Conservation (phyloP, 208 protist genomes). For the Trypanosoma vivax region DNA sequence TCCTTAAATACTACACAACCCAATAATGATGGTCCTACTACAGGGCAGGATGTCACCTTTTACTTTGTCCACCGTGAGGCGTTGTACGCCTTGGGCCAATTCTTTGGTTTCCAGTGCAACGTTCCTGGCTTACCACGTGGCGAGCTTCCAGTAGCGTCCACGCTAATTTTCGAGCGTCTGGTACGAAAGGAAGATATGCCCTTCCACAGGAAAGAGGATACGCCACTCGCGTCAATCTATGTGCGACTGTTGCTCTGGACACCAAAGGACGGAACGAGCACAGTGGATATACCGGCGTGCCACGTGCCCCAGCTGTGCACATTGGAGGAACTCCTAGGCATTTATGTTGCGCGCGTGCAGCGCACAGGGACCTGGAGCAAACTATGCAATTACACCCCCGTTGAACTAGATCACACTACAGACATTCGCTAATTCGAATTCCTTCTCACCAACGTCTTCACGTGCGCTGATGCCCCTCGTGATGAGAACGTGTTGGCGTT, state of each 20-base stretch:
- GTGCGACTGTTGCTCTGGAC: slow-evolving; percentile 59
- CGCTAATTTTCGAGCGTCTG: slow-evolving; percentile 73
- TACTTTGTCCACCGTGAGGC: slow-evolving; percentile 83
- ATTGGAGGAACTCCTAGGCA: slow-evolving; percentile 47
- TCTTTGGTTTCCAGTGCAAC: slow-evolving; percentile 72
- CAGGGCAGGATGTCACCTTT: slow-evolving; percentile 57
- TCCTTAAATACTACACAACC: slow-evolving; percentile 24
- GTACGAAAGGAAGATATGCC: slow-evolving; percentile 27
- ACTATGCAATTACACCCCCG: slow-evolving; percentile 58
- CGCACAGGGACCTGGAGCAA: slow-evolving; percentile 71
- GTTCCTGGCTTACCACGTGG: slow-evolving; percentile 52
- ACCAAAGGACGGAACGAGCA: slow-evolving; percentile 53
- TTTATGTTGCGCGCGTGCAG: slow-evolving; percentile 44
- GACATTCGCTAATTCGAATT: slow-evolving; percentile 55
- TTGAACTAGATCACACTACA: slow-evolving; percentile 71
- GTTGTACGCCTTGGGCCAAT: slow-evolving; percentile 75
- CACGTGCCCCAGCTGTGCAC: slow-evolving; percentile 67
- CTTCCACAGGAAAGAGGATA: slow-evolving; percentile 25
- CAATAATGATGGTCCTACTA: slow-evolving; percentile 68
- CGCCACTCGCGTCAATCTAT: slow-evolving; percentile 19
- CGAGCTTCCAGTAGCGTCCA: slow-evolving; percentile 63
- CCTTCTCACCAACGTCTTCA: neutral
- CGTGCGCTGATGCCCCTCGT: no score
- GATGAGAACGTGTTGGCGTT: no score
- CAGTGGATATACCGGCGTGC: slow-evolving; percentile 44